These are phyloP conservation scores for Phycomyces nitens DNA, from an alignment of 192 early-diverging fungal genomes.

Conservation along the genomic window DNA sequence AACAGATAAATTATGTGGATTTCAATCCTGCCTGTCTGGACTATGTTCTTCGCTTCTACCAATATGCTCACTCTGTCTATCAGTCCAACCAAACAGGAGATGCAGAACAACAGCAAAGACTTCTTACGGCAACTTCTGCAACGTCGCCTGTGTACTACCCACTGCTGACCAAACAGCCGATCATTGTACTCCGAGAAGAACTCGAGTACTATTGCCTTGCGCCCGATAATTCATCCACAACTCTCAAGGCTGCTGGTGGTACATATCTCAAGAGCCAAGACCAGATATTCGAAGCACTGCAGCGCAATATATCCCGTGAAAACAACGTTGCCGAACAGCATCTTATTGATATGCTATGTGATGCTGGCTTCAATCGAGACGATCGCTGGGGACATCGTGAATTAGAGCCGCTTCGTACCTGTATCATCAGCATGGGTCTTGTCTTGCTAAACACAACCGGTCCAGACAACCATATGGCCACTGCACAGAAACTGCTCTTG, in stretches of 20 bases:
- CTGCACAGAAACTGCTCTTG: conserved; percentile 76
- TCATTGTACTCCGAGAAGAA: conserved; percentile 78
- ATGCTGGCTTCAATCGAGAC: conserved; percentile 67
- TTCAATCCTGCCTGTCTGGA: conserved; percentile 54
- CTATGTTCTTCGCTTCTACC: conserved; percentile 52
- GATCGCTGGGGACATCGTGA: conserved; percentile 75
- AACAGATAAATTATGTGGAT: conserved; percentile 51
- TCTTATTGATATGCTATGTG: conserved; percentile 80
- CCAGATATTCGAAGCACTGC: conserved; percentile 73
- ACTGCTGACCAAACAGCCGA: conserved; percentile 54
- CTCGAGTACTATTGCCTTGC: conserved; percentile 64
- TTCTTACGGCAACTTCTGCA: conserved; percentile 14
- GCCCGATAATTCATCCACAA: conserved; percentile 33
- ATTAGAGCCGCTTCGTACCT: conserved; percentile 61
- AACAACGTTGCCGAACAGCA: conserved; percentile 68
- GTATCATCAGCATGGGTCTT: conserved; percentile 65
- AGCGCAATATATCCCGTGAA: conserved; percentile 67
- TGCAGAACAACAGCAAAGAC: conserved; percentile 16
- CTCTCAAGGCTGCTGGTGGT: conserved; percentile 61
- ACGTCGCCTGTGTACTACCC: conserved; percentile 42
- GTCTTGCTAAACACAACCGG: conserved; percentile 68
- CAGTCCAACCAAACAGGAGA: conserved; percentile 28
- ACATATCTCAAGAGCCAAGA: conserved; percentile 58
- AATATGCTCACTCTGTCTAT: conserved; percentile 34
- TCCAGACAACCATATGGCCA: conserved; percentile 63